Evolutionary conservation across 1,284 basidiomycete species (phyloP), one percentile per base, ranked within the genome.

Genomic region (Malassezia nana): DNA sequence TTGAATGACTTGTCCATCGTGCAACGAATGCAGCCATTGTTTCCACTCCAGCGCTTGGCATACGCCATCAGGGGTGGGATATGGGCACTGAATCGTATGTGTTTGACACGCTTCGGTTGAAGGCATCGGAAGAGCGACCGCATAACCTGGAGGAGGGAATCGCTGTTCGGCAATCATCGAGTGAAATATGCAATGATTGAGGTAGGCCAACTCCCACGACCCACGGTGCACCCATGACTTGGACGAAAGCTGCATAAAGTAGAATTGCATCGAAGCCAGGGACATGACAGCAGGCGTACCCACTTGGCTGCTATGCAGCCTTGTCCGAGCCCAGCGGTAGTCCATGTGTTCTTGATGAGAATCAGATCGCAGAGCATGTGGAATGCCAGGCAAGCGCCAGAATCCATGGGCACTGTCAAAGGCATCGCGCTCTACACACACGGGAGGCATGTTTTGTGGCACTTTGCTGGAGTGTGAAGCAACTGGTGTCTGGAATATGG

Each of bases 161-260:
- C 69, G 62, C 15, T 64, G 57, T 12, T 60, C 58, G 0, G 66
- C 54, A 12, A 71, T 52, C 6, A 57, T 57, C 9, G 62, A 55
- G 20, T 67, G 60, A 52, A 72, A 67, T 2, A 71, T 66, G 50
- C 66, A 70, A 51, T 63, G 59, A 43, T 72, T 65, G 15, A 72
- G 56, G 29, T 72, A 72, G 46, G 65, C 61, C n/a, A 72, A 57
- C 52, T 72, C 69, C 69, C 69, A 72, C n/a, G 65, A 63, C 4
- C 67, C 62, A 0, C 52, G 49, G 31, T 60, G 50, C 0, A 53
- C 50, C 69, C 68, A 72, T 3, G 56, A 42, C 18, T 53, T 32
- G 12, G 52, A 44, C 24, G 48, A 44, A 10, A 72, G 61, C 59
- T 70, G 68, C 1, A 28, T 18, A 2, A 65, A 31, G 31, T 55